A percentile compares a stretch with the other conserved stretches of the same genome.
Evolutionary conservation across 2,329 filamentous ascomycete species (phyloP).

Genomic region (Leptographium galeiforme): DNA sequence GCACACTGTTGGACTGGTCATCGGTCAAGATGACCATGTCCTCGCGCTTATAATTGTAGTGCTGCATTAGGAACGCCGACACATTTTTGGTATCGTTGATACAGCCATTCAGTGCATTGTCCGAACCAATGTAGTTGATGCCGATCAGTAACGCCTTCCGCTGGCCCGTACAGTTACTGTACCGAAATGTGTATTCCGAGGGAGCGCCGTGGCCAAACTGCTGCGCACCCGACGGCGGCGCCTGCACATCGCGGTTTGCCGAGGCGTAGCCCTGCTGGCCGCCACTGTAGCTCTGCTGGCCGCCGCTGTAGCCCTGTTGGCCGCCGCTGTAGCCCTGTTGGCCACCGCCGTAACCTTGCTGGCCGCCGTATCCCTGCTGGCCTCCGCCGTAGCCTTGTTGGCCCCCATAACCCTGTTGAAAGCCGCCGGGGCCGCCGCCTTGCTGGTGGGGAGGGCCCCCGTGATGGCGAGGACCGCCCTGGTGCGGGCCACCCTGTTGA

Average conservation of each 20-base stretch:
- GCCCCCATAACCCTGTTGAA: slow-evolving; percentile 3
- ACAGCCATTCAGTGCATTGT: slow-evolving; percentile 59
- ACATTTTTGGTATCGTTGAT: slow-evolving; percentile 75
- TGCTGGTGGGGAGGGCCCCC: background rate
- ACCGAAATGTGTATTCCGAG: slow-evolving; percentile 57
- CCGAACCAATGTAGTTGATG: slow-evolving; percentile 68
- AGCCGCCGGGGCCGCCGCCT: background rate
- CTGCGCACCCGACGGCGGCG: slow-evolving; percentile 37
- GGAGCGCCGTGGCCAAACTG: slow-evolving; percentile 57
- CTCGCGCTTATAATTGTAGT: slow-evolving; percentile 59
- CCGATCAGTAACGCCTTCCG: slow-evolving; percentile 65
- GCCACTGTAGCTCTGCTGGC: background rate
- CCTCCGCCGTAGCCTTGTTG: background rate
- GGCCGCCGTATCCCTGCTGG: background rate
- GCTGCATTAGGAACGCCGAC: slow-evolving; percentile 54
- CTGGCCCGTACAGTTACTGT: slow-evolving; percentile 59
- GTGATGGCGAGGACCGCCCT: background rate
- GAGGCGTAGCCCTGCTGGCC: slow-evolving; percentile 2
- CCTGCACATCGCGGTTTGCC: slow-evolving; percentile 17
- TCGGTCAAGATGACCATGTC: slow-evolving; percentile 72
- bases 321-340: background rate
- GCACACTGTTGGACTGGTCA: slow-evolving; percentile 55
- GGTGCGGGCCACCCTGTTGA: background rate
- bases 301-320: background rate
- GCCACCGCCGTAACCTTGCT: slow-evolving; percentile 1